phyloP scores from a whole-genome alignment of 2,329 filamentous ascomycete species.

The Fusarium sp. region DNA sequence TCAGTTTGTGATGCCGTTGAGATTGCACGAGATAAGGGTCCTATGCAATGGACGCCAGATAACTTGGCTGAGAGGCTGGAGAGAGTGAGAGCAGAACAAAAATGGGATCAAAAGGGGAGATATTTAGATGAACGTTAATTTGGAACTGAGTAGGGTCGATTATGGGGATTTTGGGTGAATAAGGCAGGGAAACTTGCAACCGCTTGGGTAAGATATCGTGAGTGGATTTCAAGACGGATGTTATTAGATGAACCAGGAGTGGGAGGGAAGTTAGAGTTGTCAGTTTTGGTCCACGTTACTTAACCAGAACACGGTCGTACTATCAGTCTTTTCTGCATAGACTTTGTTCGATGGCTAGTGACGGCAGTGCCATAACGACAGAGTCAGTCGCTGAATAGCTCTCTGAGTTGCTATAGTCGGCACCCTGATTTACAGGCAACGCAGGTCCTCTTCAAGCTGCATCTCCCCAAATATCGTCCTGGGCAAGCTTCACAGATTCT shows the following conservation, averaged over 20 bases:
- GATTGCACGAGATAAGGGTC: conserved; percentile 33
- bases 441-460: background rate
- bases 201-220: background rate
- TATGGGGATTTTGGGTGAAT: no score
- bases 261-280: conserved; percentile 6
- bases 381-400: conserved; percentile 2
- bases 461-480: background rate
- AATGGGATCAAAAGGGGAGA: conserved; percentile 14
- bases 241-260: background rate
- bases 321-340: conserved; percentile 9
- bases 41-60: conserved; percentile 34
- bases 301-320: conserved; percentile 17
- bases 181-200: background rate
- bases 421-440: background rate
- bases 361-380: conserved; percentile 1
- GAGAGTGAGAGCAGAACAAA: conserved; percentile 25
- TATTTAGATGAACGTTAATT: background rate
- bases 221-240: background rate
- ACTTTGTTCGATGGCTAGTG: background rate
- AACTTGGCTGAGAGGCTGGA: conserved; percentile 40
- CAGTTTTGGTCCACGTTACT: background rate
- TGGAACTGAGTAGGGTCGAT: background rate
- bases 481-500: background rate
- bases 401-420: background rate
- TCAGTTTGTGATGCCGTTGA: conserved; percentile 39